Percentiles rank a stretch among this genome's conserved stretches.
Conservation (phyloP, 192 early-diverging fungal species). For the Backusella morwellensis region DNA sequence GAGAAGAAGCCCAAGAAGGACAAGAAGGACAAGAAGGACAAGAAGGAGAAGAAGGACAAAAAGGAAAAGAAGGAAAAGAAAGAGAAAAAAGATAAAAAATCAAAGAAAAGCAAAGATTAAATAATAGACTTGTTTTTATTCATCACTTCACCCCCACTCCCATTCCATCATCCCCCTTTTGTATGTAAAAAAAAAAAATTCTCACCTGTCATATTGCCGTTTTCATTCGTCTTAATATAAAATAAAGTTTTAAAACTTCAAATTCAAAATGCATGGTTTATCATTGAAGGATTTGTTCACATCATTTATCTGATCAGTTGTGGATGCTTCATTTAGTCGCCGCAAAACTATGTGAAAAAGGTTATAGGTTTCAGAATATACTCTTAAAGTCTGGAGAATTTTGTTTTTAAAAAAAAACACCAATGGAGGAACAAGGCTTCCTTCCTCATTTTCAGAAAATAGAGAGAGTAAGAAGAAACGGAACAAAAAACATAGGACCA, state of each 20-base stretch:
- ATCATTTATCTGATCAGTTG: background rate
- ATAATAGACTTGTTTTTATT: background rate
- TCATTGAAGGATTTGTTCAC: background rate
- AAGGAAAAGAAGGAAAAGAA: conserved; percentile 40
- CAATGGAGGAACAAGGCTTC: background rate
- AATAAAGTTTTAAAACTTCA: background rate
- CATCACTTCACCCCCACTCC: background rate
- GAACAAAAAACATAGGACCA: no score
- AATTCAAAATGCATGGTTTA: background rate
- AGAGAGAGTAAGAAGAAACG: no score
- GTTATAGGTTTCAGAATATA: background rate
- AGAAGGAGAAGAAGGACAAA: conserved; percentile 54
- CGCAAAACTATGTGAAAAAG: background rate
- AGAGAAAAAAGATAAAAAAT: conserved; percentile 30
- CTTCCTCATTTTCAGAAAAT: no score
- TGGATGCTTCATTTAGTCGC: background rate
- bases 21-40: conserved; percentile 52
- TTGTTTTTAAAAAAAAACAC: background rate
- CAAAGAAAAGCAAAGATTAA: background rate
- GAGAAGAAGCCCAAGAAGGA: conserved; percentile 45
- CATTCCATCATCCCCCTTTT: background rate
- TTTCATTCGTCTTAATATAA: conserved; percentile 1
- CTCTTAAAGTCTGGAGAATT: background rate
- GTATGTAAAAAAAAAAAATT: conserved; percentile 14
- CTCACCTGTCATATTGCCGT: conserved; percentile 4